Conservation (phyloP, 1,284 basidiomycete species). For the Microbotryum scabiosae region DNA sequence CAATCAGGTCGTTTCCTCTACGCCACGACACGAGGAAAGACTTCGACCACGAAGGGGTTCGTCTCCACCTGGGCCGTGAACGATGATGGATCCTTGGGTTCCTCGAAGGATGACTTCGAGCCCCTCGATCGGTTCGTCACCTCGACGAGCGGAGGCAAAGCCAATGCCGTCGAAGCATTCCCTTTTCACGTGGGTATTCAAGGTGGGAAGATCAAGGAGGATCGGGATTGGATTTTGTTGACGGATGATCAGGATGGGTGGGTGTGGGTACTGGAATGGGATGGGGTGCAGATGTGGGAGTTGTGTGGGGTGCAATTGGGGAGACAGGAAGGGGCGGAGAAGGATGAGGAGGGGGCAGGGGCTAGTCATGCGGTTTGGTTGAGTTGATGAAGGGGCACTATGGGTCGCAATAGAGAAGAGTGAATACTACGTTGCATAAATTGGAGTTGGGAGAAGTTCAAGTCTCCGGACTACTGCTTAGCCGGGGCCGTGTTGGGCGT, state of each 20-base stretch:
- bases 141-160: constrained; percentile 40
- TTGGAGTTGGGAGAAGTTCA: not conserved
- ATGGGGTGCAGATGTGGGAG: constrained; percentile 30
- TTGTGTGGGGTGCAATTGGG: constrained; percentile 33
- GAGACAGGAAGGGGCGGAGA: constrained; percentile 12
- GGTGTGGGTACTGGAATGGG: constrained; percentile 37
- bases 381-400: not conserved
- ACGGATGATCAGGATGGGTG: constrained; percentile 40
- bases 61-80: constrained; percentile 39
- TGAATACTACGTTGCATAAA: not conserved
- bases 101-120: constrained; percentile 2
- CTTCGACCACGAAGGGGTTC: constrained; percentile 36
- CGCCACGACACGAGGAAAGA: constrained; percentile 41
- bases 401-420: not conserved
- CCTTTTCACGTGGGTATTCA: constrained; percentile 22
- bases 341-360: constrained; percentile 18
- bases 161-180: constrained; percentile 41
- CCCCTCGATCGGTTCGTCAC: constrained; percentile 34
- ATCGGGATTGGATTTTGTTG: constrained; percentile 36
- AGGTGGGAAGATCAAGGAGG: constrained; percentile 2
- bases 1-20: constrained; percentile 36
- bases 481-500: constrained; percentile 25
- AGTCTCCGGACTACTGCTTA: not conserved
- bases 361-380: constrained; percentile 37
- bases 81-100: constrained; percentile 9